Percentiles rank a stretch among this genome's conserved stretches.
Conservation (phyloP, 2,329 filamentous ascomycete genomes). For the Coleophoma eucalyptorum region DNA sequence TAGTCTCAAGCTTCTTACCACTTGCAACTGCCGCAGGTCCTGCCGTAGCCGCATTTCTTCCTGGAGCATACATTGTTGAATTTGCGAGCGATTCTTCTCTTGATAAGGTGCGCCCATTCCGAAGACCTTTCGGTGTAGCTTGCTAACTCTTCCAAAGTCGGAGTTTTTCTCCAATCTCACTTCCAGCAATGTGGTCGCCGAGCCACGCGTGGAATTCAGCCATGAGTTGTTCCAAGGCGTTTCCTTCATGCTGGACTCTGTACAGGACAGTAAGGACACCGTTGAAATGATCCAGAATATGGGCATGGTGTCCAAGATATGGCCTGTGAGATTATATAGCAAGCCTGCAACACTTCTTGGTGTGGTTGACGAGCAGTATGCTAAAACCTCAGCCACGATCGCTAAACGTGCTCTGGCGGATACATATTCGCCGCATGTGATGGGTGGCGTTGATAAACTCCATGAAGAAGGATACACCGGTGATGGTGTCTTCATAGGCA, state of each 20-base stretch:
- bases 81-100: background rate
- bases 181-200: background rate
- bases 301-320: background rate
- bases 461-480: conserved; percentile 40
- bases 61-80: background rate
- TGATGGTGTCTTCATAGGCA: conserved; percentile 27
- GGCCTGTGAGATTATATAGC: background rate
- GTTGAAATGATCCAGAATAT: background rate
- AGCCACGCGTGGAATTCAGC: background rate
- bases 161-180: background rate
- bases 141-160: background rate
- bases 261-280: background rate
- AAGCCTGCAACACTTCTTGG: background rate
- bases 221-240: background rate
- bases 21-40: background rate
- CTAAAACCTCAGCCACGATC: background rate
- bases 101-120: background rate
- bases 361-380: background rate
- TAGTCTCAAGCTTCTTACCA: background rate
- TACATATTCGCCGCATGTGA: conserved; percentile 4
- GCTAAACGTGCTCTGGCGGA: background rate
- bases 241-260: background rate
- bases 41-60: background rate
- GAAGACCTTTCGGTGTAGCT: background rate
- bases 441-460: conserved; percentile 32